These are phyloP conservation scores for Heterobasidion occidentale DNA, from an alignment of 1,284 basidiomycete genomes.

Conservation along the genomic window DNA sequence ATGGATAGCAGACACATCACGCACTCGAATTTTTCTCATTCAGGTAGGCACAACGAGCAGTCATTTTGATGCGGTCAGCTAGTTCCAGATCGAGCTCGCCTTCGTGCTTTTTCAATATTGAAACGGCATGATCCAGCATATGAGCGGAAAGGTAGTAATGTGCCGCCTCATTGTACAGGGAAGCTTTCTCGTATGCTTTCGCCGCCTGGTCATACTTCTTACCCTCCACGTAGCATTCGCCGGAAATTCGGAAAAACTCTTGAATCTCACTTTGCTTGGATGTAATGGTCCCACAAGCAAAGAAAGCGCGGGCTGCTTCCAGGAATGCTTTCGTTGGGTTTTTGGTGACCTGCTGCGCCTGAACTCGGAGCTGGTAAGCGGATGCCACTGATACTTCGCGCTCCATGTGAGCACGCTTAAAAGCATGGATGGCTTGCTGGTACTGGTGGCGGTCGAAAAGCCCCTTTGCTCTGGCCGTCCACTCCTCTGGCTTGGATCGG, in stretches of 20 bases:
- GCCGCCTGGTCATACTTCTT: slow-evolving; percentile 37
- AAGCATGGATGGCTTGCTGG: slow-evolving; percentile 54
- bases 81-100: slow-evolving; percentile 24
- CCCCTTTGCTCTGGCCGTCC: slow-evolving; percentile 41
- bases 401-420: slow-evolving; percentile 39
- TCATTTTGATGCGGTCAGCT: slow-evolving; percentile 33
- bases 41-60: slow-evolving; percentile 46
- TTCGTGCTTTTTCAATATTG: slow-evolving; percentile 30
- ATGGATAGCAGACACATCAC: slow-evolving; percentile 13
- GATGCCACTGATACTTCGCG: slow-evolving; percentile 38
- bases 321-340: slow-evolving; percentile 28
- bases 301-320: slow-evolving; percentile 22
- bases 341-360: slow-evolving; percentile 21
- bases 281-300: not conserved
- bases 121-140: slow-evolving; percentile 46
- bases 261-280: not conserved
- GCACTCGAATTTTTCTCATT: slow-evolving; percentile 36
- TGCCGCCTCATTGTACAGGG: slow-evolving; percentile 37
- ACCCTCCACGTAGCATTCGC: slow-evolving; percentile 41
- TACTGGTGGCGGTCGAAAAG: slow-evolving; percentile 52
- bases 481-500: slow-evolving; percentile 41
- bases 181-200: slow-evolving; percentile 32
- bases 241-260: slow-evolving; percentile 26
- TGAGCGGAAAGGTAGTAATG: slow-evolving; percentile 39
- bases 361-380: slow-evolving; percentile 36